A percentile compares a stretch with the other conserved stretches of the same genome.
Evolutionary conservation across 106 monocot genomes (phyloP).

Genomic region (Allium cepa): DNA sequence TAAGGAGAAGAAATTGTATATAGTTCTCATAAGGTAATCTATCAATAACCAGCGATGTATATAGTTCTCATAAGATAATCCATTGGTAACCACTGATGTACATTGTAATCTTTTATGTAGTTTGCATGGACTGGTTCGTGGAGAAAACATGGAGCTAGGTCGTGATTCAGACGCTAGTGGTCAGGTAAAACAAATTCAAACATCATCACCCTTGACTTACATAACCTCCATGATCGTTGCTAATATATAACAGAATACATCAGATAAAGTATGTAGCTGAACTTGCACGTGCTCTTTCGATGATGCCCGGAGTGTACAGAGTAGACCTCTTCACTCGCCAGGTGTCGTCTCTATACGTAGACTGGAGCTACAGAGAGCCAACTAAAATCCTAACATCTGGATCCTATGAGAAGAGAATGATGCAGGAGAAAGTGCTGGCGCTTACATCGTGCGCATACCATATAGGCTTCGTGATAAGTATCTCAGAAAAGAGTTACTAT

Average conservation of each 20-base stretch:
- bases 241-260: neutral
- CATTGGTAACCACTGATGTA: no score
- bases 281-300: slow-evolving; percentile 77
- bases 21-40: slow-evolving; percentile 81
- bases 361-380: slow-evolving; percentile 98
- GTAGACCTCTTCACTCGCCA: slow-evolving; percentile 96
- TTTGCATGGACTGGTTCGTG: slow-evolving; percentile 90
- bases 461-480: slow-evolving; percentile 71
- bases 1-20: slow-evolving; percentile 76
- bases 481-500: slow-evolving; percentile 69
- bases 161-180: slow-evolving; percentile 92
- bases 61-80: slow-evolving; percentile 78
- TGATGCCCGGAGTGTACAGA: slow-evolving; percentile 92
- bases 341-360: slow-evolving; percentile 74
- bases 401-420: slow-evolving; percentile 62
- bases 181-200: slow-evolving; percentile 32
- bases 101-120: slow-evolving; percentile 17
- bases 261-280: slow-evolving; percentile 96
- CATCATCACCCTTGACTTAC: neutral
- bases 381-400: slow-evolving; percentile 80
- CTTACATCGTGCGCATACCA: slow-evolving; percentile 82
- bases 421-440: slow-evolving; percentile 85
- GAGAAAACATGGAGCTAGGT: slow-evolving; percentile 95
- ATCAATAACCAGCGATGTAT: no score
- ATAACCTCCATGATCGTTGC: neutral